Percentiles rank a stretch among this genome's conserved stretches.
Evolutionary conservation across 2,329 filamentous ascomycete species (phyloP).

Genomic region (Ascochyta viciae-villosae): DNA sequence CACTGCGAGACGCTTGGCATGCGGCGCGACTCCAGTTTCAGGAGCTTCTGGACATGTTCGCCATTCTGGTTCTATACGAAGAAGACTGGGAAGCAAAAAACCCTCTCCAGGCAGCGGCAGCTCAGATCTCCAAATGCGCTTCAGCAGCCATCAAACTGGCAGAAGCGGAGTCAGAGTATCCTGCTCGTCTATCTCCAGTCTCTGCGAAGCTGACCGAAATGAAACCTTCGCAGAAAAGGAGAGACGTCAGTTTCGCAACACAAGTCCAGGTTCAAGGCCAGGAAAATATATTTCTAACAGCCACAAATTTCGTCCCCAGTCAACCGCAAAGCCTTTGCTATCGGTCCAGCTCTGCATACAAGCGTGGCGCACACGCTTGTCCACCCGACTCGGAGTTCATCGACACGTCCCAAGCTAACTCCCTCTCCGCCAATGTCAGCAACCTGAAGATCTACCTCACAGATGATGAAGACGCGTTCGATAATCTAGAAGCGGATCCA

Average conservation of each 20-base stretch:
- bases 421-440: neutral
- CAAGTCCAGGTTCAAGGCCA: neutral
- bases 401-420: neutral
- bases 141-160: slow-evolving; percentile 1
- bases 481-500: neutral
- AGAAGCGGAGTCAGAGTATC: neutral
- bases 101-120: neutral
- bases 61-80: neutral
- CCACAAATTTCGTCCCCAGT: neutral
- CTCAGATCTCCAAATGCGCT: slow-evolving; percentile 1
- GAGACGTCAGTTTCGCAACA: neutral
- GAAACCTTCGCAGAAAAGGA: neutral
- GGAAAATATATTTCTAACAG: neutral
- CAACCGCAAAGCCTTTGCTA: neutral
- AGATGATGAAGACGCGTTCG: slow-evolving; percentile 1
- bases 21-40: neutral
- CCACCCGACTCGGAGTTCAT: neutral
- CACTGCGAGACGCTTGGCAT: neutral
- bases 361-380: neutral
- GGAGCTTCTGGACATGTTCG: neutral
- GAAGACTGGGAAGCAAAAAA: slow-evolving; percentile 3
- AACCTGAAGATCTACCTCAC: slow-evolving; percentile 11
- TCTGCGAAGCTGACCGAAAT: neutral
- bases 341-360: neutral
- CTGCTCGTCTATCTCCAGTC: neutral